phyloP scores from a whole-genome alignment of 306 rosid species.

The Inga oerstediana region DNA sequence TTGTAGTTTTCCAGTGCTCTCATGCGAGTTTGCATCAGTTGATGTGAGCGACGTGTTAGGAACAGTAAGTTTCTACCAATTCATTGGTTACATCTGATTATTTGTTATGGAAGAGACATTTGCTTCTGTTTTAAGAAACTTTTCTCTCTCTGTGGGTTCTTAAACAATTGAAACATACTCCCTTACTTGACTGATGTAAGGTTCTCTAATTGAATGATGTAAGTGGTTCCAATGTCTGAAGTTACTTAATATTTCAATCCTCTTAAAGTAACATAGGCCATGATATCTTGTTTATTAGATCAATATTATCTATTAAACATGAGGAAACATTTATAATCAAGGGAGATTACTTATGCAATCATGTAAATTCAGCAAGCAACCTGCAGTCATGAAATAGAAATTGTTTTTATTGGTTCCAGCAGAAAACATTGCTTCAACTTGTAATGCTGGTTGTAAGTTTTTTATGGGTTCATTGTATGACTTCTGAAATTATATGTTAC shows the following conservation, averaged over 20 bases:
- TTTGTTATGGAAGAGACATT: constrained; percentile 21
- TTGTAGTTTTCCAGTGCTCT: constrained; percentile 89
- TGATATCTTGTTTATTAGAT: constrained; percentile 2
- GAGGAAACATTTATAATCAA: constrained; percentile 3
- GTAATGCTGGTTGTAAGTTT: constrained; percentile 3
- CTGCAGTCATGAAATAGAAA: constrained; percentile 21
- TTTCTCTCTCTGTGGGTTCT: constrained; percentile 1
- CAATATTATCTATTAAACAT: constrained; percentile 7
- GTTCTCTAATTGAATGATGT: background rate
- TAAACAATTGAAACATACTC: constrained; percentile 4
- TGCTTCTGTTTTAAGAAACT: constrained; percentile 33
- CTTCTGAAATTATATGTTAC: constrained; percentile 11
- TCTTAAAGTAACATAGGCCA: background rate
- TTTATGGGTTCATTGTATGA: background rate
- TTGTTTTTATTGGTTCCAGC: constrained; percentile 13
- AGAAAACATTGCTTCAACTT: constrained; percentile 17
- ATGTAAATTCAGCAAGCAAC: constrained; percentile 27
- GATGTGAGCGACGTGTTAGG: constrained; percentile 92
- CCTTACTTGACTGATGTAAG: background rate
- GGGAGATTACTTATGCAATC: background rate
- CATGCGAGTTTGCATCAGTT: constrained; percentile 96
- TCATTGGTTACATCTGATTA: constrained; percentile 26
- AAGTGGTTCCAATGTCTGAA: constrained; percentile 15
- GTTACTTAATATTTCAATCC: constrained; percentile 17
- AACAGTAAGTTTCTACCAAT: constrained; percentile 81